Percentiles rank a stretch among this genome's conserved stretches.
Conservation (phyloP, 805 yeast species). For the Sugiyamaella boreocaroliniensis region DNA sequence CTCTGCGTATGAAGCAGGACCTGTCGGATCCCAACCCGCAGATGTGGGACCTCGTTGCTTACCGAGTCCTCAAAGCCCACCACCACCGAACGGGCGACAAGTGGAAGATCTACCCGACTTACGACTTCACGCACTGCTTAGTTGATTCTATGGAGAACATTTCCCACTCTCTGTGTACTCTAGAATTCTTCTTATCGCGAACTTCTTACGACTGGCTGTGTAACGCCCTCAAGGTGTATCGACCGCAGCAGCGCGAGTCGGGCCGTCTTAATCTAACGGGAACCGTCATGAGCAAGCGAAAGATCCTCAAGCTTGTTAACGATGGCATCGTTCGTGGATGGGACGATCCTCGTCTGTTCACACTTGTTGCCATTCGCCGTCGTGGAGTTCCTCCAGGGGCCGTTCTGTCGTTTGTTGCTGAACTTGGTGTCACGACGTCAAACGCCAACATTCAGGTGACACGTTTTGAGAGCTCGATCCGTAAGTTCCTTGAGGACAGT, state of each 20-base stretch:
- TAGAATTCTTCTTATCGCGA: slow-evolving; percentile 86
- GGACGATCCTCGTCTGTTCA: slow-evolving; percentile 97
- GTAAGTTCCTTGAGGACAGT: slow-evolving; percentile 79
- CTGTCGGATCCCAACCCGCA: slow-evolving; percentile 87
- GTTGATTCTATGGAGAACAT: slow-evolving; percentile 97
- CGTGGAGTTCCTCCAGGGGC: slow-evolving; percentile 99
- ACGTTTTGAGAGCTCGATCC: slow-evolving; percentile 83
- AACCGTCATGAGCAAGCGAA: slow-evolving; percentile 89
- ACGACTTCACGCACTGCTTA: slow-evolving; percentile 97
- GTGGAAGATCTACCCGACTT: slow-evolving; percentile 98
- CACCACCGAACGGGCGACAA: slow-evolving; percentile 96
- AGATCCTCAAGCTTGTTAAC: slow-evolving; percentile 85
- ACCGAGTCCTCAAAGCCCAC: slow-evolving; percentile 83
- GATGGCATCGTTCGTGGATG: slow-evolving; percentile 83
- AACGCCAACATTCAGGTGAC: slow-evolving; percentile 85
- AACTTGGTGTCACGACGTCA: slow-evolving; percentile 93
- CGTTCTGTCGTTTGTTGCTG: slow-evolving; percentile 82
- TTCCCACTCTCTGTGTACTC: slow-evolving; percentile 91
- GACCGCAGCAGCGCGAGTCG: slow-evolving; percentile 98
- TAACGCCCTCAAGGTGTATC: slow-evolving; percentile 87
- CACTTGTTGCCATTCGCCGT: slow-evolving; percentile 89
- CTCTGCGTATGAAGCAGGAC: slow-evolving; percentile 95
- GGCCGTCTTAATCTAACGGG: slow-evolving; percentile 95
- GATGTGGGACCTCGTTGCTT: slow-evolving; percentile 99
- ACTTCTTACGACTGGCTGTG: slow-evolving; percentile 98